Evolutionary conservation across 441 rosid genomes (phyloP), one percentile per base, ranked within the genome.

Genomic region (Pelargonium australe): DNA sequence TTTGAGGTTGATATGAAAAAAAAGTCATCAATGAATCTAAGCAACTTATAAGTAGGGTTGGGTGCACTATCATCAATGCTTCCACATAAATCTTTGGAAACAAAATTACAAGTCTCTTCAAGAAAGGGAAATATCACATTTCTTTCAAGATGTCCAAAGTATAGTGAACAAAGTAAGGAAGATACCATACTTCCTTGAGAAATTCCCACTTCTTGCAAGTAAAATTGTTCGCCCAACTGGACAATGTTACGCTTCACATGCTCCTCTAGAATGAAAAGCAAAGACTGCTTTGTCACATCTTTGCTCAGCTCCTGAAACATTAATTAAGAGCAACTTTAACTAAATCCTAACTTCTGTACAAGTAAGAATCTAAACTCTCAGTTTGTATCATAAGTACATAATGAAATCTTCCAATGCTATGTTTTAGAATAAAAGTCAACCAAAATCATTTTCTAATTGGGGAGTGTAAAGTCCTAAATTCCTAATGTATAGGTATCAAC

Each of bases 121-220:
- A 91, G 86, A 81, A 80, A 86, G 47, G 97, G 96, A 74, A 81
- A 82, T 65, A 92, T 73, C 77, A 85, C 81, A 77, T 84, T 89
- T 67, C 68, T 87, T 76, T 95, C 98, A 17, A 92, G 81, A 76
- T 90, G 85, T 57, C 96, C 99, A 47, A 78, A 90, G 83, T 95
- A 95, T 23, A 90, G 75, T n/a, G 92, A 95, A 78, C 96, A 92
- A 63, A 95, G 85, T 70, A 90, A 68, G 47, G 95, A 66, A 71
- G 97, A 92, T 62, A 95, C 57, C 68, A 80, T 80, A 73, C 96
- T 87, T 83, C 98, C 99, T 81, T 95, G 98, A 66, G 98, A 84
- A 81, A 90, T 90, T 66, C 98, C 99, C 51, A 77, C 68, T 19
- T 69, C 70, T 86, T 87, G 86, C 76, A 87, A 73, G 79, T 86